These are phyloP conservation scores for Paramecium caudatum DNA, from an alignment of 73 alveolate species.

Conservation along the genomic window DNA sequence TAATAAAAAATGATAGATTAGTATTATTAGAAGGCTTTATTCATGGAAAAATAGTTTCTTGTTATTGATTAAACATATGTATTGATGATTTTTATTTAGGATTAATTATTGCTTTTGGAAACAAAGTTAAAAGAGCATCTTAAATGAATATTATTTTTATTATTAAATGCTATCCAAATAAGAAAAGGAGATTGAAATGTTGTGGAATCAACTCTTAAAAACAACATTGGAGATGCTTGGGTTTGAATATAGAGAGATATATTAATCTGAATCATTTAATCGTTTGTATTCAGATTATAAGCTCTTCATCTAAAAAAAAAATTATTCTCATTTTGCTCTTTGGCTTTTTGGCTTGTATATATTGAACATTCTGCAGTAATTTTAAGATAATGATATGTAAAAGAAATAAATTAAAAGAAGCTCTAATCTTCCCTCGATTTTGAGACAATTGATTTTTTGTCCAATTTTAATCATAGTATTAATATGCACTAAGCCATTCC, in stretches of 20 bases:
- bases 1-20: background rate
- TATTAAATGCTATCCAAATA: background rate
- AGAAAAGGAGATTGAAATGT: slow-evolving; percentile 16
- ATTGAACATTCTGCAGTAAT: background rate
- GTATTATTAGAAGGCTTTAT: background rate
- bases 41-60: background rate
- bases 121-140: background rate
- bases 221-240: slow-evolving; percentile 28
- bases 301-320: background rate
- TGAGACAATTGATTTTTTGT: slow-evolving; percentile 6
- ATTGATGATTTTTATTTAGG: background rate
- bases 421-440: background rate
- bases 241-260: slow-evolving; percentile 13
- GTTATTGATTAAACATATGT: slow-evolving; percentile 28
- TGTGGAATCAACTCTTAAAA: slow-evolving; percentile 27
- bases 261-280: slow-evolving; percentile 27
- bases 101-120: slow-evolving; percentile 1
- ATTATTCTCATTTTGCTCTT: slow-evolving; percentile 24
- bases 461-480: slow-evolving; percentile 15
- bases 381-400: background rate
- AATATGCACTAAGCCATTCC: slow-evolving; percentile 19
- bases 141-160: background rate
- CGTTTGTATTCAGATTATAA: slow-evolving; percentile 40
- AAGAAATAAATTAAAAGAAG: background rate
- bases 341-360: slow-evolving; percentile 36